Conservation (phyloP, 805 yeast species). For the Phaffomyces thermotolerans region DNA sequence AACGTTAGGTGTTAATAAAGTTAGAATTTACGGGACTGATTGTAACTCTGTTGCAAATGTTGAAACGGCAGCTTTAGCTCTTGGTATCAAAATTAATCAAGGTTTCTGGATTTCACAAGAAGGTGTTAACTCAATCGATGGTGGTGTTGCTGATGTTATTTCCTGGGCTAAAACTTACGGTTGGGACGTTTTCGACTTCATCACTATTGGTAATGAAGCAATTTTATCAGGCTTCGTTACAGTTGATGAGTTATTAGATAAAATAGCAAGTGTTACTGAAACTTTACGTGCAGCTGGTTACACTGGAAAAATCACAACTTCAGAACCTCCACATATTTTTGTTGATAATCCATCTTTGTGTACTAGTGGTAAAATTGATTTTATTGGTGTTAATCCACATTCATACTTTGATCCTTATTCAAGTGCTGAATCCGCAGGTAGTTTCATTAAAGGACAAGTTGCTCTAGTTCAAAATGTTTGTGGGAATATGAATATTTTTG, state of each 20-base stretch:
- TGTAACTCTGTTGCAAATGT: slow-evolving; percentile 64
- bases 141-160: slow-evolving; percentile 46
- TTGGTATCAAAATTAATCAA: slow-evolving; percentile 73
- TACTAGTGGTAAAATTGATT: slow-evolving; percentile 59
- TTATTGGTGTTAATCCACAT: slow-evolving; percentile 82
- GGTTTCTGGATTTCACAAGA: slow-evolving; percentile 71
- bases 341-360: slow-evolving; percentile 62
- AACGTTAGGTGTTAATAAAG: slow-evolving; percentile 49
- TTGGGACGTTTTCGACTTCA: slow-evolving; percentile 70
- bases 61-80: slow-evolving; percentile 45
- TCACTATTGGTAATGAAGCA: slow-evolving; percentile 89
- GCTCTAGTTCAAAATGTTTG: slow-evolving; percentile 49
- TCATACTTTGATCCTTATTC: slow-evolving; percentile 67
- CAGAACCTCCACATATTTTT: slow-evolving; percentile 83
- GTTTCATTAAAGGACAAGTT: slow-evolving; percentile 60
- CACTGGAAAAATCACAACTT: slow-evolving; percentile 67
- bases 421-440: slow-evolving; percentile 63
- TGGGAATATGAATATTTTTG: slow-evolving; percentile 41
- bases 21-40: slow-evolving; percentile 85
- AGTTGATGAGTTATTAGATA: slow-evolving; percentile 52
- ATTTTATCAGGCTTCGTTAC: slow-evolving; percentile 54
- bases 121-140: slow-evolving; percentile 69
- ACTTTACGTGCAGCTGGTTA: slow-evolving; percentile 63
- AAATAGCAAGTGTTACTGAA: slow-evolving; percentile 57
- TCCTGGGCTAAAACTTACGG: slow-evolving; percentile 38